Base-by-base conservation (phyloP, 257 asterid species). In the Anisodus acutangulus region DNA sequence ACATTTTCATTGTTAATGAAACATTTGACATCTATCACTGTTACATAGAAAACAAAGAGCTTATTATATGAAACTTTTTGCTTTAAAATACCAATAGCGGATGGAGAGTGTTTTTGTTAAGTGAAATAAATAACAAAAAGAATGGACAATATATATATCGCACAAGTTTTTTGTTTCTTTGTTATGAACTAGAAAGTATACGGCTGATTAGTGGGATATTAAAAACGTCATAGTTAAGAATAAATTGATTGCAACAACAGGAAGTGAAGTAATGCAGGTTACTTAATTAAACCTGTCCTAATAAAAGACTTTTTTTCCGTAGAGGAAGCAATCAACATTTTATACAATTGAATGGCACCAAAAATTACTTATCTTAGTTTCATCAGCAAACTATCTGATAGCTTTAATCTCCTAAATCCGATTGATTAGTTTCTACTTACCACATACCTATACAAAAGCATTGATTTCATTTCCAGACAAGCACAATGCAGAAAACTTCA, bases 401-500 rank as follows among this genome's bases (percentile, higher is more conserved):
- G 47, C 81, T 76, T 76, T 66, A 26, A 76, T 51, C 47, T 31
- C 47, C 26, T 76, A 51, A 22, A 76, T 51, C 60, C 47, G 62
- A 51, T 76, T 31, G 41, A 26, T 13, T 26, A 53, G 49, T 26
- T 76, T 51, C 81, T 76, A 76, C 64, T 76, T 26, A 51, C 12
- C 63, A 26, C 64, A 51, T 3, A 76, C 81, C 81, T 68, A 76
- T 45, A 53, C 64, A 63, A 63, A 39, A 76, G 49, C 64, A 31
- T 13, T 76, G 63, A 53, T 76, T 76, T 53, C 81, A 76, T 76
- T 51, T 76, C 47, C 64, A 53, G 35, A 76, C 45, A 76, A 26
- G 41, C 81, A 76, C 64, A 76, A 76, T 76, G 81, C 41, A 51
- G 6, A 41, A 37, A 87, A 87, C 47, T 8, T 80, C 68, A 10